These are phyloP conservation scores for Litsea cubeba DNA, from an alignment of 164 flowering plant genomes.

Conservation along the genomic window DNA sequence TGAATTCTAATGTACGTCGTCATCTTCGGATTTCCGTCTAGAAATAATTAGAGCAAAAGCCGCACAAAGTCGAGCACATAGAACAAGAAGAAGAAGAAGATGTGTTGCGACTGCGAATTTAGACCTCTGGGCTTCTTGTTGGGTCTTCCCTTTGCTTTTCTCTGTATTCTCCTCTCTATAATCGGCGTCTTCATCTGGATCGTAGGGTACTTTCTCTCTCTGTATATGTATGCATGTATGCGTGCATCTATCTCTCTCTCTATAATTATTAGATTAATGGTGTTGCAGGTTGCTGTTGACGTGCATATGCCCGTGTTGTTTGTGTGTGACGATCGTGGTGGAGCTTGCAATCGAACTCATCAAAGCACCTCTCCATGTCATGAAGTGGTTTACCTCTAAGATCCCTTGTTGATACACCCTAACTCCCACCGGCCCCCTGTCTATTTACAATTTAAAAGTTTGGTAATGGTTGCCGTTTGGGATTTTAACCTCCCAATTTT, in stretches of 20 bases:
- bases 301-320: conserved; percentile 84
- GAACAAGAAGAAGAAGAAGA: not conserved
- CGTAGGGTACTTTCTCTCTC: conserved; percentile 46
- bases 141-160: conserved; percentile 79
- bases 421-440: not conserved
- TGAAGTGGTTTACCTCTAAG: conserved; percentile 42
- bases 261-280: not conserved
- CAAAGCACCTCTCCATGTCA: conserved; percentile 84
- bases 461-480: no score
- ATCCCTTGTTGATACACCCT: not conserved
- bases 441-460: no score
- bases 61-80: not conserved
- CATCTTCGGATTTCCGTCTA: no score
- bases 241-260: not conserved
- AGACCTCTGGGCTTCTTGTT: conserved; percentile 73
- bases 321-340: conserved; percentile 83
- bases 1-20: no score
- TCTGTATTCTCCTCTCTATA: conserved; percentile 59
- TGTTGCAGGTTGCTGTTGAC: conserved; percentile 51
- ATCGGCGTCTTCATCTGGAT: conserved; percentile 72
- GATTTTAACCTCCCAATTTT: no score
- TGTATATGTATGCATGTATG: not conserved
- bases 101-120: conserved; percentile 48
- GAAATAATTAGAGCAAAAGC: no score
- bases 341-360: conserved; percentile 67